Evolutionary conservation across 2,329 filamentous ascomycete genomes (phyloP).

Genomic region (Exophiala sp.): DNA sequence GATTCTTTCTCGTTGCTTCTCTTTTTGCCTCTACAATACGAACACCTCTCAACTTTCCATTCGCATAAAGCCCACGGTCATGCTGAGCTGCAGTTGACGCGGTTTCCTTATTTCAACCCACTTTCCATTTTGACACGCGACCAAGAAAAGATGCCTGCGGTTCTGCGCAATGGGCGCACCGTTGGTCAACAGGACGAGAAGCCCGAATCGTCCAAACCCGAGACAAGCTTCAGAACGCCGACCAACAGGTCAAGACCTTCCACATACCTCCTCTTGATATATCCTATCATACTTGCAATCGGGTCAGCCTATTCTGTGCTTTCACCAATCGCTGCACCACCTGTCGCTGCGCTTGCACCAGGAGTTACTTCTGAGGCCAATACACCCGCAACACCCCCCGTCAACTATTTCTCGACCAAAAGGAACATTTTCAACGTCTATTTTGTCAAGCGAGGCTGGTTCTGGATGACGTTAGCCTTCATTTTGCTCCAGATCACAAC

Average conservation of each 20-base stretch:
- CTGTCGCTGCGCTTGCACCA: slow-evolving; percentile 25
- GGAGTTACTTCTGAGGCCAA: slow-evolving; percentile 33
- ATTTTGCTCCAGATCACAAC: slow-evolving; percentile 67
- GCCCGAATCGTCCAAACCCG: neutral
- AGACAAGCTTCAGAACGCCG: slow-evolving; percentile 3
- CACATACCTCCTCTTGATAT: slow-evolving; percentile 55
- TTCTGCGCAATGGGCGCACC: slow-evolving; percentile 19
- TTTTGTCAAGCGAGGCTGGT: slow-evolving; percentile 95
- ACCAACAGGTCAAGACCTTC: slow-evolving; percentile 16
- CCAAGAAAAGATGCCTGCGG: slow-evolving; percentile 14
- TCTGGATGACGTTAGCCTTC: slow-evolving; percentile 79
- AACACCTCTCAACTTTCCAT: no score
- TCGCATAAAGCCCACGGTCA: neutral
- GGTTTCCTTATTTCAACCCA: neutral
- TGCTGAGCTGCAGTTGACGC: neutral
- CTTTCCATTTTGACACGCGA: neutral
- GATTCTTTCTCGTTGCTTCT: no score
- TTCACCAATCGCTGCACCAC: slow-evolving; percentile 64
- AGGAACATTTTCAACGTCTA: slow-evolving; percentile 86
- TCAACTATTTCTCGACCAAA: slow-evolving; percentile 85
- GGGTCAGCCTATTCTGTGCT: slow-evolving; percentile 77
- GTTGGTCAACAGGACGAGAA: slow-evolving; percentile 3
- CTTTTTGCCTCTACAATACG: no score
- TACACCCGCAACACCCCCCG: slow-evolving; percentile 24
- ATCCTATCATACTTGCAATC: slow-evolving; percentile 73